Percentiles rank a stretch among this genome's conserved stretches.
Conservation (phyloP, 2,329 filamentous ascomycete genomes). For the Lasiodiplodia citricola region DNA sequence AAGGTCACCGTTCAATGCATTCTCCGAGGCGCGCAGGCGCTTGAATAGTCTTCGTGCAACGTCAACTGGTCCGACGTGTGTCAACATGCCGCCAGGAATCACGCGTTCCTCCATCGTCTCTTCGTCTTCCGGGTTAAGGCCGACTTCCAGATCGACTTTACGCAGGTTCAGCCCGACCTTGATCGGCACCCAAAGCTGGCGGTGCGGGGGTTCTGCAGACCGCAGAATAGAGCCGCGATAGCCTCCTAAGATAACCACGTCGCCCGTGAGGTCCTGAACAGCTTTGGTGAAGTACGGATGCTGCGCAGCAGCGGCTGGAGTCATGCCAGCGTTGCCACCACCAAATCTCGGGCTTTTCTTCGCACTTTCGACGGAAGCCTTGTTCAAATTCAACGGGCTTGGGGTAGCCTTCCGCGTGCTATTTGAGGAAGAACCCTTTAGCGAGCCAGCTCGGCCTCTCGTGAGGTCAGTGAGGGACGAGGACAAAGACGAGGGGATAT, state of each 20-base stretch:
- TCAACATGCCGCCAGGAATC: constrained; percentile 85
- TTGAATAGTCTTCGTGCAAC: constrained; percentile 84
- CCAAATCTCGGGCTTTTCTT: constrained; percentile 17
- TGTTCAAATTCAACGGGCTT: constrained; percentile 19
- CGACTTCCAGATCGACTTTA: constrained; percentile 89
- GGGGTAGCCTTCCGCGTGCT: constrained; percentile 15
- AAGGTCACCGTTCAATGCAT: constrained; percentile 71
- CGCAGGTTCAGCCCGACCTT: constrained; percentile 91
- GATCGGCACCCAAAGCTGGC: constrained; percentile 93
- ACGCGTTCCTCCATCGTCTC: constrained; percentile 83
- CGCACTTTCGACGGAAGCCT: background rate
- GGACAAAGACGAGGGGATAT: constrained; percentile 31
- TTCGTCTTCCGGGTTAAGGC: constrained; percentile 80
- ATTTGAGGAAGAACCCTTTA: constrained; percentile 5
- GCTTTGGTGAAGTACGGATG: constrained; percentile 61
- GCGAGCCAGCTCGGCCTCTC: constrained; percentile 1
- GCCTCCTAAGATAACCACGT: constrained; percentile 86
- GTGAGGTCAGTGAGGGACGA: constrained; percentile 25
- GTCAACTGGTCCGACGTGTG: constrained; percentile 89
- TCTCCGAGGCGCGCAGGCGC: constrained; percentile 74
- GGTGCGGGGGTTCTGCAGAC: constrained; percentile 78
- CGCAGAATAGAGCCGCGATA: constrained; percentile 90
- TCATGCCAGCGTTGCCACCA: constrained; percentile 27
- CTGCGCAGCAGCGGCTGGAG: constrained; percentile 40
- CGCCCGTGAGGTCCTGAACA: constrained; percentile 75